These are phyloP conservation scores for Ophiostoma triangulosporum DNA, from an alignment of 2,329 filamentous ascomycete species.

Conservation along the genomic window DNA sequence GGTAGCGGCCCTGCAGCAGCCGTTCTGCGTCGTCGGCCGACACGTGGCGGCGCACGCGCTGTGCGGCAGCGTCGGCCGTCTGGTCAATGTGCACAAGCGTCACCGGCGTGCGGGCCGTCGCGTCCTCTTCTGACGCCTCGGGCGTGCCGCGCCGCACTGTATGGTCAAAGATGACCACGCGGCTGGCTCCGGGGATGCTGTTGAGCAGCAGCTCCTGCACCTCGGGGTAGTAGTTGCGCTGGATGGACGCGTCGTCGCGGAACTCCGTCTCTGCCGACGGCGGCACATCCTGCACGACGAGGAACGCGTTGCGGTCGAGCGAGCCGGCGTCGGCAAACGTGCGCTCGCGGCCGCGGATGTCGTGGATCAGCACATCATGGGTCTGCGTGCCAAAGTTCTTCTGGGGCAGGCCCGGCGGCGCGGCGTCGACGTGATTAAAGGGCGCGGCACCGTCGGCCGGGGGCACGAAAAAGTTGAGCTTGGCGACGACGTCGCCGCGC, in stretches of 20 bases:
- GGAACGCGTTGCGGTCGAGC: slow-evolving; percentile 47
- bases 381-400: slow-evolving; percentile 46
- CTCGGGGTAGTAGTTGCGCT: slow-evolving; percentile 69
- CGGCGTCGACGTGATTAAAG: slow-evolving; percentile 54
- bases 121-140: slow-evolving; percentile 25
- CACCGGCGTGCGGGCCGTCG: slow-evolving; percentile 46
- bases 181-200: slow-evolving; percentile 50
- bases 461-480: slow-evolving; percentile 51
- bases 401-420: slow-evolving; percentile 45
- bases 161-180: slow-evolving; percentile 72
- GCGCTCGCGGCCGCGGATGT: slow-evolving; percentile 58
- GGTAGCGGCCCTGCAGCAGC: slow-evolving; percentile 55
- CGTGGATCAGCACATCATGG: slow-evolving; percentile 47
- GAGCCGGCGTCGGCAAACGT: slow-evolving; percentile 16
- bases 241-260: slow-evolving; percentile 54
- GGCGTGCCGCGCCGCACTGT: slow-evolving; percentile 60
- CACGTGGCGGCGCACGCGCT: slow-evolving; percentile 56
- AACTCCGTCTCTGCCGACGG: slow-evolving; percentile 48
- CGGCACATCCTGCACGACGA: slow-evolving; percentile 44
- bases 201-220: slow-evolving; percentile 58
- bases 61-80: slow-evolving; percentile 49
- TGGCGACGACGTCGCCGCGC: slow-evolving; percentile 46
- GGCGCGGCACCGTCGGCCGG: slow-evolving; percentile 47
- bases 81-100: slow-evolving; percentile 72
- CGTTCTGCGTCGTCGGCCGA: slow-evolving; percentile 41